Base-by-base conservation (phyloP, 2,329 filamentous ascomycete genomes). In the Aspergillus carbonarius region DNA sequence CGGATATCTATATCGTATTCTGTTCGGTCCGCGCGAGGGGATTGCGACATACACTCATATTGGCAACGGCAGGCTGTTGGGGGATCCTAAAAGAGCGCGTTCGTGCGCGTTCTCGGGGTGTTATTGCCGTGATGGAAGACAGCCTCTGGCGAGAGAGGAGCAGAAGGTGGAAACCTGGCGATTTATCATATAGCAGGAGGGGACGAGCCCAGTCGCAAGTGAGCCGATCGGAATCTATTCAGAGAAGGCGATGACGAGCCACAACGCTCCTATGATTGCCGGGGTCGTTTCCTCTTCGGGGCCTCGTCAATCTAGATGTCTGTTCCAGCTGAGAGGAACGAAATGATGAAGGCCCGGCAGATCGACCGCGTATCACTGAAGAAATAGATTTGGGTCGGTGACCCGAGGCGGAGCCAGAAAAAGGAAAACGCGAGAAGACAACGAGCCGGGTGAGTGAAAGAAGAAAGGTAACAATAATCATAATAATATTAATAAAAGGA, bases 1-100 rank as follows among this genome's bases (percentile, higher is more conserved):
- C 17, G 10, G 13, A 7, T 15, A 32, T 48, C 13, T 10, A 23
- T 34, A 17, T 13, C 39, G 25, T 32, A 10, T 32, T 32, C 30
- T 32, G 30, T 42, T 30, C 27, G 35, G 15, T 37, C n/a, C 25
- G 15, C 51, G 52, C 23, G 18, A n/a, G 25, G 39, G 7, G 13
- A 12, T 32, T 30, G 13, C 25, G 32, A 61, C 63, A 51, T 66
- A 65, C 63, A 61, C 59, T 64, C 63, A 64, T 66, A 10, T 37
- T 40, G 32, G 42, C 50, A 23, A 9, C 37, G 20, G 13, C 32
- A 7, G 12, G 27, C 23, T 18, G n/a, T 35, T 13, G 12, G 30
- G 37, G 17, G 47, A 13, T 34, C 17, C 17, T 9, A 37, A n/a
- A 37, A 23, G 34, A 35, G 30, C 15, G 12, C 12, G 48, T 10